A percentile compares a stretch with the other conserved stretches of the same genome.
Conservation (phyloP, 2,329 filamentous ascomycete species). For the Chaetomium olivaceum region DNA sequence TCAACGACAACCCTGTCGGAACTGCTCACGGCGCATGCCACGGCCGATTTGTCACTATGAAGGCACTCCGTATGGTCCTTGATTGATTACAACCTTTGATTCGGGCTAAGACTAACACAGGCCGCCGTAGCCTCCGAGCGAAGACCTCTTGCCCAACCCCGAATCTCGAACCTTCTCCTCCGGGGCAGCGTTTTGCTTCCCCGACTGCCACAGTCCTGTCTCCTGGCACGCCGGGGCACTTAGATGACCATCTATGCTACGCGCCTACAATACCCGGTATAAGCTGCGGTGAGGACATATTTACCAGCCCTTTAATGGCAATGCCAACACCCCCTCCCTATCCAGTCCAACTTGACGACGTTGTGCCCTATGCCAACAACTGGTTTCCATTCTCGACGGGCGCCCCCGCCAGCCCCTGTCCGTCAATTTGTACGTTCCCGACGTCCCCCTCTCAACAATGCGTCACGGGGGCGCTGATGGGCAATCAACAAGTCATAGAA, state of each 20-base stretch:
- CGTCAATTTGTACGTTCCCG: neutral
- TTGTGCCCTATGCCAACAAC: conserved; percentile 1
- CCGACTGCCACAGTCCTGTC: neutral
- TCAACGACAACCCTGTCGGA: conserved; percentile 26
- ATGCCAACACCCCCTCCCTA: neutral
- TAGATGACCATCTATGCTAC: neutral
- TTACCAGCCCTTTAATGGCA: neutral
- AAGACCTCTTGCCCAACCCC: neutral
- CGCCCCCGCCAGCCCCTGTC: neutral
- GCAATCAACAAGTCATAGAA: conserved; percentile 15
- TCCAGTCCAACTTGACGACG: too few relatives aligned
- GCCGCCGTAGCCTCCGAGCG: neutral
- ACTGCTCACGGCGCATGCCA: conserved; percentile 25
- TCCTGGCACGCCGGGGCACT: neutral
- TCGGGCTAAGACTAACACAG: neutral
- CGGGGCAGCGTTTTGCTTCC: neutral
- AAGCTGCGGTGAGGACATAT: neutral
- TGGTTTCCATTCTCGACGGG: conserved; percentile 3
- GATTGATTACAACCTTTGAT: neutral
- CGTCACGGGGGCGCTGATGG: neutral
- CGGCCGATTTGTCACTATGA: conserved; percentile 24
- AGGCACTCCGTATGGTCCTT: conserved; percentile 15
- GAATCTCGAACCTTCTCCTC: neutral
- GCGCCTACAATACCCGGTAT: neutral
- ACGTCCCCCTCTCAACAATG: too few relatives aligned